Conservation (phyloP, 148 eudicot species). For the Talinum fruticosum region DNA sequence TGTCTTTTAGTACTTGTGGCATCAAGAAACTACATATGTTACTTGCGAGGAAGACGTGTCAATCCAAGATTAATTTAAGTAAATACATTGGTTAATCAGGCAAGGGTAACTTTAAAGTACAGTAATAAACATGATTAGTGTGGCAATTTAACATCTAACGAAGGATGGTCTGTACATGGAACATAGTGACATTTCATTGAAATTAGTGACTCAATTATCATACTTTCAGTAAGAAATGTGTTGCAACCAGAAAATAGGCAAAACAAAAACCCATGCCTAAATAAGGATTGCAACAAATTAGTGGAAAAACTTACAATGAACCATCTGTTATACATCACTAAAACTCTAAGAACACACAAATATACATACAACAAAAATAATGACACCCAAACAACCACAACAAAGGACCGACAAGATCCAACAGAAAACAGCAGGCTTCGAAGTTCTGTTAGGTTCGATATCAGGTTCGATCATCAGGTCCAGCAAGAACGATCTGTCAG, state of each 20-base stretch:
- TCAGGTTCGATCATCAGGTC: slow-evolving; percentile 66
- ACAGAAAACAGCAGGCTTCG: slow-evolving; percentile 17
- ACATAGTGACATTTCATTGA: no score
- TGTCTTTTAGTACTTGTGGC: no score
- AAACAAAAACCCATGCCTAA: slow-evolving; percentile 66
- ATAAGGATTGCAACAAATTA: slow-evolving; percentile 32
- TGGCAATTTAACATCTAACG: no score
- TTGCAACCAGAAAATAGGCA: slow-evolving; percentile 66
- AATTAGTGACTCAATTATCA: neutral
- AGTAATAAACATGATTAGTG: no score
- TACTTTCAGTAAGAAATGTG: slow-evolving; percentile 19
- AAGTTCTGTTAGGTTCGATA: slow-evolving; percentile 29
- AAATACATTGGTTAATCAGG: no score
- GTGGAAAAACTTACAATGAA: slow-evolving; percentile 7
- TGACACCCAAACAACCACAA: slow-evolving; percentile 38
- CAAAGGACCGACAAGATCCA: neutral
- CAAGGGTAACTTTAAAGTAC: no score
- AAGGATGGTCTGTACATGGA: no score
- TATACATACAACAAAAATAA: slow-evolving; percentile 22
- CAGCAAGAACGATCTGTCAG: slow-evolving; percentile 68
- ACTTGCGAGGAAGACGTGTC: no score
- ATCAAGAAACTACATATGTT: no score
- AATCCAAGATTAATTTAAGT: no score
- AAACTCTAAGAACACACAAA: slow-evolving; percentile 38
- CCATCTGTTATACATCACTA: slow-evolving; percentile 29